phyloP scores from a whole-genome alignment of 306 rosid species.

The Nissolia schottii region DNA sequence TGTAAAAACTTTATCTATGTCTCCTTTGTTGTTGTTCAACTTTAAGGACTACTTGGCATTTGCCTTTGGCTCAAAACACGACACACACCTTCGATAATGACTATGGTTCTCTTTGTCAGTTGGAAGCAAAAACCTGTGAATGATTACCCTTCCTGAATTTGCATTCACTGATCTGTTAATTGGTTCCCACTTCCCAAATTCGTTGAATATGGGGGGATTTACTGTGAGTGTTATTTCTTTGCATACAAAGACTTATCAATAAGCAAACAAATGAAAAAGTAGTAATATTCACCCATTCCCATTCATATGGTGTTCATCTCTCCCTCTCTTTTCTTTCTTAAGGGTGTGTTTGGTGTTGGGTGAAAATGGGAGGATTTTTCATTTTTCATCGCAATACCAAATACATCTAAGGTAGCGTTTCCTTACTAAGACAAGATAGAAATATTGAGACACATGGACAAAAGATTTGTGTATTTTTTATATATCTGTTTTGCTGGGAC shows the following conservation, averaged over 20 bases:
- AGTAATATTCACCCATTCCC: no score
- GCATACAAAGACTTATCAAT: neutral
- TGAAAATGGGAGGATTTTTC: no score
- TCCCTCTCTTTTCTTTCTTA: no score
- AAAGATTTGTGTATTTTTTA: no score
- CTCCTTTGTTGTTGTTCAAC: neutral
- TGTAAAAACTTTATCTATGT: neutral
- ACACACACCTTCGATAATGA: neutral
- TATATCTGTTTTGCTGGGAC: no score
- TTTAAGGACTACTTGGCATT: neutral
- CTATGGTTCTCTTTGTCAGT: neutral
- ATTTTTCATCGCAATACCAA: no score
- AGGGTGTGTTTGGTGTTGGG: no score
- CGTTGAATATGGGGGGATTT: neutral
- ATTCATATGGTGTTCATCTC: no score
- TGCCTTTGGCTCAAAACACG: constrained; percentile 1
- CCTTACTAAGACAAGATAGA: no score
- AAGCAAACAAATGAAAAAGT: no score
- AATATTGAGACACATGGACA: no score
- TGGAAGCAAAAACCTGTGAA: neutral
- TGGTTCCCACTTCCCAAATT: neutral
- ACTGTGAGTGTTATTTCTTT: neutral
- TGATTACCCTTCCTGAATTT: neutral
- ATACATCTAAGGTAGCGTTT: no score
- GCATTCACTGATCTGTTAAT: neutral